Conservation (phyloP, 2,329 filamentous ascomycete genomes). For the Botrytis squamosa region DNA sequence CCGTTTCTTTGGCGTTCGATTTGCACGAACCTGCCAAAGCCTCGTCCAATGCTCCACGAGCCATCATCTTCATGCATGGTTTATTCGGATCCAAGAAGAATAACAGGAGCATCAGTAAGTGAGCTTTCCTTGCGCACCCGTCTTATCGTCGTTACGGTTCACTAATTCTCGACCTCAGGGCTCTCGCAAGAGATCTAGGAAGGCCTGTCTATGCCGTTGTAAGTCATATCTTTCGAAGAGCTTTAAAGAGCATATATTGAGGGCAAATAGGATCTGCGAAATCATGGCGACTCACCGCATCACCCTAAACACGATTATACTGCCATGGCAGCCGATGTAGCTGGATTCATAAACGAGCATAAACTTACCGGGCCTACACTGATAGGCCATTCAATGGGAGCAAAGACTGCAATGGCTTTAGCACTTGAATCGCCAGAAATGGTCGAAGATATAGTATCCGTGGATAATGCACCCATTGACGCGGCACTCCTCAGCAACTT, state of each 20-base stretch:
- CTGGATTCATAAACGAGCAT: constrained; percentile 72
- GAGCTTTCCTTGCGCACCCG: constrained; percentile 33
- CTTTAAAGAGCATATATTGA: background rate
- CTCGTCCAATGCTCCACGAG: constrained; percentile 47
- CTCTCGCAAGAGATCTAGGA: constrained; percentile 75
- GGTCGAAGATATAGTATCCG: constrained; percentile 71
- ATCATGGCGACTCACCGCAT: constrained; percentile 90
- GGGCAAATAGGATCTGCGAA: constrained; percentile 72
- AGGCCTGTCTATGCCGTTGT: constrained; percentile 81
- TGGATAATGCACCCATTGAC: constrained; percentile 91
- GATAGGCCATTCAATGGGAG: constrained; percentile 95
- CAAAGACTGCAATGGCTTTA: constrained; percentile 87
- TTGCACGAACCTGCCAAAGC: constrained; percentile 59
- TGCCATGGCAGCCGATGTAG: constrained; percentile 79
- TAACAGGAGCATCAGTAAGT: constrained; percentile 94
- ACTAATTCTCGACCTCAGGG: constrained; percentile 49
- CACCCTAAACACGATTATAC: constrained; percentile 72
- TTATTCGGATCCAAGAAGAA: constrained; percentile 96
- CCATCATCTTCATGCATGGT: constrained; percentile 88
- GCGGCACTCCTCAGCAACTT: constrained; percentile 74
- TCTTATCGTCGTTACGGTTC: constrained; percentile 24
- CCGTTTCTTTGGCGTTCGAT: constrained; percentile 57
- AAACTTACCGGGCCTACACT: constrained; percentile 68
- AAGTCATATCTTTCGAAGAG: constrained; percentile 38
- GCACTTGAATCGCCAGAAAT: constrained; percentile 68